Evolutionary conservation across 2,329 filamentous ascomycete genomes (phyloP).

Genomic region (Neocatenulostroma microsporum): DNA sequence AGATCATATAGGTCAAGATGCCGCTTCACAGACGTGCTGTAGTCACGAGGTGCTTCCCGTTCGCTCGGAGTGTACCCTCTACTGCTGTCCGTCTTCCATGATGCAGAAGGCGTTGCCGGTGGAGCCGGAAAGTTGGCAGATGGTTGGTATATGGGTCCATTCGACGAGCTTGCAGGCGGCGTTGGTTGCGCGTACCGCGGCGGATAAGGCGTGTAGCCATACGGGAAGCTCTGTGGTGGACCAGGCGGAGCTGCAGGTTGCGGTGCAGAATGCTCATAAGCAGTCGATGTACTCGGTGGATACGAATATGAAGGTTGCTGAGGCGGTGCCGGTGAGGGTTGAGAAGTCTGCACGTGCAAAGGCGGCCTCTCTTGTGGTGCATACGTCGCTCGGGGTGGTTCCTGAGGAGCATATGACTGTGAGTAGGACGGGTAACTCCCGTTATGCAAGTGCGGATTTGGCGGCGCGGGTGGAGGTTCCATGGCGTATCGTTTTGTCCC

Average conservation of each 20-base stretch:
- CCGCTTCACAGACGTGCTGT: slow-evolving; percentile 50
- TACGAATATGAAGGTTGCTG: slow-evolving; percentile 13
- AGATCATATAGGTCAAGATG: slow-evolving; percentile 57
- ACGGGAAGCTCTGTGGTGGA: slow-evolving; percentile 25
- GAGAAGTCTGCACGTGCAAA: slow-evolving; percentile 25
- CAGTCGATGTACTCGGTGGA: slow-evolving; percentile 22
- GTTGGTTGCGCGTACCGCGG: slow-evolving; percentile 35
- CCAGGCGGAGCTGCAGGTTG: slow-evolving; percentile 32
- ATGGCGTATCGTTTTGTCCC: slow-evolving; percentile 18
- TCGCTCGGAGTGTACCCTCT: slow-evolving; percentile 2
- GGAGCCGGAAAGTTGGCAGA: slow-evolving; percentile 36
- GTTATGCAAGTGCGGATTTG: slow-evolving; percentile 10
- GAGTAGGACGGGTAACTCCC: slow-evolving; percentile 5
- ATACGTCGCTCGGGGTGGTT: slow-evolving; percentile 12
- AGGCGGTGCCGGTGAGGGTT: slow-evolving; percentile 21
- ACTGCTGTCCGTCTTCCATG: neutral
- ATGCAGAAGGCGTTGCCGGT: slow-evolving; percentile 8
- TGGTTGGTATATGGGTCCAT: slow-evolving; percentile 36
- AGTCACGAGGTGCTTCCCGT: slow-evolving; percentile 24
- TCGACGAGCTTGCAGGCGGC: slow-evolving; percentile 23
- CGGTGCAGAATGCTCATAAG: slow-evolving; percentile 31
- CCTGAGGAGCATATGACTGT: too few relatives aligned
- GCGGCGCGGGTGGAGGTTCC: slow-evolving; percentile 25
- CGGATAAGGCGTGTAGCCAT: slow-evolving; percentile 36
- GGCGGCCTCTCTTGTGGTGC: slow-evolving; percentile 21